These are phyloP conservation scores for Crataegus laevigata DNA, from an alignment of 306 rosid species.

Conservation along the genomic window DNA sequence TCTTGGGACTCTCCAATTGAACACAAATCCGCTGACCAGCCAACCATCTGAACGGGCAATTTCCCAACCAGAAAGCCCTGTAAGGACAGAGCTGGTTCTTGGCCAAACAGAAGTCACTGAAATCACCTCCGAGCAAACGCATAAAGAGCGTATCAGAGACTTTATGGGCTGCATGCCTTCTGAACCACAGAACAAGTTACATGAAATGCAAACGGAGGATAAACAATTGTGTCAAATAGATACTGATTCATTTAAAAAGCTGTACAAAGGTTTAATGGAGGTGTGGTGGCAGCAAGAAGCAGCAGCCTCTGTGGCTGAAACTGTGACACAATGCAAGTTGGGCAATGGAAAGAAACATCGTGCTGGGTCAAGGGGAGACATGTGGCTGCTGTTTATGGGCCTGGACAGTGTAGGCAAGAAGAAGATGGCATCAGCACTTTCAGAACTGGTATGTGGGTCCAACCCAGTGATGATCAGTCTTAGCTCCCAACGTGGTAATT, in stretches of 20 bases:
- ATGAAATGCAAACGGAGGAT: constrained; percentile 40
- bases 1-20: constrained; percentile 55
- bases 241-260: constrained; percentile 73
- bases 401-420: constrained; percentile 86
- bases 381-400: constrained; percentile 83
- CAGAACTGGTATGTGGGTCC: constrained; percentile 71
- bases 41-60: constrained; percentile 34
- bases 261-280: constrained; percentile 65
- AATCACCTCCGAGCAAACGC: constrained; percentile 29
- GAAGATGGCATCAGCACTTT: constrained; percentile 86
- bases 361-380: constrained; percentile 57
- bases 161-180: constrained; percentile 61
- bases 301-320: constrained; percentile 73
- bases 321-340: constrained; percentile 65
- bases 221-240: constrained; percentile 39
- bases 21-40: constrained; percentile 29
- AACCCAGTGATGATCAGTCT: constrained; percentile 54
- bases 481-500: constrained; percentile 45
- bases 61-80: constrained; percentile 43
- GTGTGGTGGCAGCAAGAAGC: constrained; percentile 99
- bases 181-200: constrained; percentile 51
- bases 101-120: constrained; percentile 53
- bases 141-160: constrained; percentile 52
- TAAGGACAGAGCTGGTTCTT: constrained; percentile 67
- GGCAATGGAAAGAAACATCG: constrained; percentile 61